Percentiles rank a stretch among this genome's conserved stretches.
Evolutionary conservation across 2,329 filamentous ascomycete genomes (phyloP).

Genomic region (Neopestalotiopsis sp.): DNA sequence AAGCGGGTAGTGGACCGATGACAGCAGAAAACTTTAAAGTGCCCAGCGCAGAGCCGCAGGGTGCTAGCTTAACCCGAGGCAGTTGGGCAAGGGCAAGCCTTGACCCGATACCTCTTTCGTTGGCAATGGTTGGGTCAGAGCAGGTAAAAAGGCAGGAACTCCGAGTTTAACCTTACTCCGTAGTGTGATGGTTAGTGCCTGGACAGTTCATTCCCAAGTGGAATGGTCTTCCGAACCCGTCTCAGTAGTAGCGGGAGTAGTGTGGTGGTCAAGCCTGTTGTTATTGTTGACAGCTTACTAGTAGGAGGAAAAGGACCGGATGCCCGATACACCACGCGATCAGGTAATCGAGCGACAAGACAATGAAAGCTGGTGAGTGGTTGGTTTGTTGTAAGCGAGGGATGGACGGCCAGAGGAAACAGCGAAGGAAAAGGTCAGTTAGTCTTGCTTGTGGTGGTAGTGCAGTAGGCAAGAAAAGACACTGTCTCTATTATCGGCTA

Average conservation of each 20-base stretch:
- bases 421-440: no score
- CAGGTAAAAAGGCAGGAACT: constrained; percentile 1
- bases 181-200: constrained; percentile 3
- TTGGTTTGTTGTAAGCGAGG: no score
- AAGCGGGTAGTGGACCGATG: constrained; percentile 13
- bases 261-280: background rate
- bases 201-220: constrained; percentile 2
- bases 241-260: background rate
- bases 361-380: background rate
- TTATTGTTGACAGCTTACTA: no score
- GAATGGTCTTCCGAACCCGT: constrained; percentile 1
- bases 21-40: constrained; percentile 12
- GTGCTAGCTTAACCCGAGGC: background rate
- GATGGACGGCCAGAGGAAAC: no score
- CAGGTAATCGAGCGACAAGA: background rate
- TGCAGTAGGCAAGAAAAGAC: no score
- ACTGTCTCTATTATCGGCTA: background rate
- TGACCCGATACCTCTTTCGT: constrained; percentile 9
- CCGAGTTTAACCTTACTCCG: constrained; percentile 16
- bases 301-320: no score
- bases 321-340: background rate
- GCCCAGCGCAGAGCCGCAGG: constrained; percentile 11
- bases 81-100: constrained; percentile 1
- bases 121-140: background rate
- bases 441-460: no score